phyloP scores from a whole-genome alignment of 306 rosid species.

The Corylus avellana region DNA sequence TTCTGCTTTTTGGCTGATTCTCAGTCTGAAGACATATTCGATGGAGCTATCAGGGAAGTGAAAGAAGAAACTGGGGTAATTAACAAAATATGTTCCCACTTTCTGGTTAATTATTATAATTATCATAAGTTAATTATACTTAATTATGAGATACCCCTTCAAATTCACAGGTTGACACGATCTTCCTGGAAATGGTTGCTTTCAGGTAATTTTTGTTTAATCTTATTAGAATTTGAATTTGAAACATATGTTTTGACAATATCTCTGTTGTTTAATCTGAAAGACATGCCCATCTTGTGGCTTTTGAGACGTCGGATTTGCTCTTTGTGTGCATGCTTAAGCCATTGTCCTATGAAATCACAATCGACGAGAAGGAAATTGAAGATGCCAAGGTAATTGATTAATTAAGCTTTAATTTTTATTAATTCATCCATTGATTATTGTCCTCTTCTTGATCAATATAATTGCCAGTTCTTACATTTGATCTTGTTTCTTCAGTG shows the following conservation, averaged over 20 bases:
- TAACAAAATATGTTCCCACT: background rate
- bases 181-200: constrained; percentile 44
- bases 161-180: constrained; percentile 39
- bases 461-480: background rate
- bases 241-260: too few relatives aligned
- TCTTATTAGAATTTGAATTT: too few relatives aligned
- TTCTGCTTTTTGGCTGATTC: background rate
- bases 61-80: constrained; percentile 56
- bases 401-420: too few relatives aligned
- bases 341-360: constrained; percentile 39
- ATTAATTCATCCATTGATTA: too few relatives aligned
- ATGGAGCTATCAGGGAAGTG: constrained; percentile 46
- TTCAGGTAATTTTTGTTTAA: constrained; percentile 35
- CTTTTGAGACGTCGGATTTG: constrained; percentile 50
- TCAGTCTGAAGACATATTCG: constrained; percentile 46
- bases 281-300: constrained; percentile 43
- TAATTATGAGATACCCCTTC: background rate
- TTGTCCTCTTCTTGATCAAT: too few relatives aligned
- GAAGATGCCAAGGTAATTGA: constrained; percentile 38
- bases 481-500: constrained; percentile 21
- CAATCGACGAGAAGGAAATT: constrained; percentile 48
- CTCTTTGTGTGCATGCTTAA: constrained; percentile 51
- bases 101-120: background rate
- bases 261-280: background rate
- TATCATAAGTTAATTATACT: background rate